Percentiles rank a stretch among this genome's conserved stretches.
Evolutionary conservation across 2,329 filamentous ascomycete species (phyloP).

Genomic region (Dryadomyces quercivorus): DNA sequence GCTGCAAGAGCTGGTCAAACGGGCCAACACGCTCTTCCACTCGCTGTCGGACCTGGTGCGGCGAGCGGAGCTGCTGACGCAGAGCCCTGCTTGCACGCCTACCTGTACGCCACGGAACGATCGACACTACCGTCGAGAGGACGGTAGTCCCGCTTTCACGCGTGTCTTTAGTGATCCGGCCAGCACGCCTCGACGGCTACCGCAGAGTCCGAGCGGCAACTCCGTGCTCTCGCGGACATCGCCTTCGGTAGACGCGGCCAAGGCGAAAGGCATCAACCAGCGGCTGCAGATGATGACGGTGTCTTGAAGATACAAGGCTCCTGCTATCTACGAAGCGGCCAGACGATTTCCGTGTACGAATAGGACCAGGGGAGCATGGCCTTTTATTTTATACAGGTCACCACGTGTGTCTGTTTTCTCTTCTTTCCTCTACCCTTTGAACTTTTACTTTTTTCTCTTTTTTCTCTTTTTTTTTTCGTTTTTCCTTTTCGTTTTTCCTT

Average conservation of each 20-base stretch:
- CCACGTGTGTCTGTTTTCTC: background rate
- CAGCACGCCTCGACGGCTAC: slow-evolving; percentile 27
- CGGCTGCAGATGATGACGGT: slow-evolving; percentile 56
- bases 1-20: slow-evolving; percentile 52
- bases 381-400: background rate
- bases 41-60: slow-evolving; percentile 47
- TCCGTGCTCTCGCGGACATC: slow-evolving; percentile 30
- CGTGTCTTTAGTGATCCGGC: slow-evolving; percentile 50
- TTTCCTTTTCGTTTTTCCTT: background rate
- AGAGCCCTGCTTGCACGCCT: slow-evolving; percentile 39
- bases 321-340: background rate
- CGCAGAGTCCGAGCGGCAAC: slow-evolving; percentile 41
- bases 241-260: slow-evolving; percentile 39
- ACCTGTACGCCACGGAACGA: slow-evolving; percentile 23
- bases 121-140: slow-evolving; percentile 25
- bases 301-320: slow-evolving; percentile 14
- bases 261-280: slow-evolving; percentile 35
- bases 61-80: slow-evolving; percentile 43
- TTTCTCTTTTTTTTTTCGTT: background rate
- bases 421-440: background rate
- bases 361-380: background rate
- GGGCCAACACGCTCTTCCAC: slow-evolving; percentile 47
- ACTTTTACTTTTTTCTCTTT: background rate
- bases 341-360: background rate
- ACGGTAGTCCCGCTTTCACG: slow-evolving; percentile 56